Evolutionary conservation across 306 rosid species (phyloP).

Genomic region (Luffa acutangula): DNA sequence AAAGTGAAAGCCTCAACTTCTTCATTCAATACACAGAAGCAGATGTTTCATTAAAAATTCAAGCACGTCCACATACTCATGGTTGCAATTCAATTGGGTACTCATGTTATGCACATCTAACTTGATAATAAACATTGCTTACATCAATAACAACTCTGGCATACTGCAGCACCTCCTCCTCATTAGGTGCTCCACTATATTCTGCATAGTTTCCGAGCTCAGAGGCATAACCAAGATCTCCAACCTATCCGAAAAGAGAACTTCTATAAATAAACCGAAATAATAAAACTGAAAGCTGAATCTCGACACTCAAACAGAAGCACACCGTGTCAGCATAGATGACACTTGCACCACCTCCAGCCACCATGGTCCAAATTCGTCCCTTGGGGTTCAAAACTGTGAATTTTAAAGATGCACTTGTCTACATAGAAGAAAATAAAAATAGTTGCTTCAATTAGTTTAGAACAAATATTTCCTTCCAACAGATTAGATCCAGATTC

Average conservation of each 20-base stretch:
- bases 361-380: conserved; percentile 97
- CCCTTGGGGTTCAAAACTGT: conserved; percentile 89
- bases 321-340: conserved; percentile 87
- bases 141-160: conserved; percentile 98
- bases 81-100: background rate
- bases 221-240: conserved; percentile 91
- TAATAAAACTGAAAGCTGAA: background rate
- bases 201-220: conserved; percentile 99
- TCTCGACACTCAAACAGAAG: background rate
- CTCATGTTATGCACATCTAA: background rate
- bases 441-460: background rate
- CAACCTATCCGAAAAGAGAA: conserved; percentile 40
- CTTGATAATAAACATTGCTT: conserved; percentile 12
- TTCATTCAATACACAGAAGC: background rate
- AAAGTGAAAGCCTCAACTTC: background rate
- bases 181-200: conserved; percentile 97
- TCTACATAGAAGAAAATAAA: conserved; percentile 35
- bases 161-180: conserved; percentile 93
- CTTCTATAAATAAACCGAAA: background rate
- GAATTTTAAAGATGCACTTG: conserved; percentile 94
- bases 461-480: background rate
- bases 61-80: background rate
- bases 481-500: background rate
- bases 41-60: background rate
- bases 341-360: conserved; percentile 99